Evolutionary conservation across 2,329 filamentous ascomycete genomes (phyloP).

Genomic region (Fusarium piperis): DNA sequence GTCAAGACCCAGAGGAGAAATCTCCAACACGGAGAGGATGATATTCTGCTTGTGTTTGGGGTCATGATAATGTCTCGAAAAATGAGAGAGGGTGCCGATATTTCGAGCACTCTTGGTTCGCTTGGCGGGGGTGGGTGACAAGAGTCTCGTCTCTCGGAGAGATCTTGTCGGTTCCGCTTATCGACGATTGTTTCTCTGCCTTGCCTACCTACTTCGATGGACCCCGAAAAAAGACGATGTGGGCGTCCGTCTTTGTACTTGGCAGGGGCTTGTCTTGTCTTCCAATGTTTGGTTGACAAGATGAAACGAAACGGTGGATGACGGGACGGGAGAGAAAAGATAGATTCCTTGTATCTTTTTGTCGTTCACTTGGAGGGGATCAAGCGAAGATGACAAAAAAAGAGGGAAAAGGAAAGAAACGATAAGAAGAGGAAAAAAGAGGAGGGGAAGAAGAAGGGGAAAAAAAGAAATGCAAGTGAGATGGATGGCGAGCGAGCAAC

Average conservation of each 20-base stretch:
- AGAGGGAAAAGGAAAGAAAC: background rate
- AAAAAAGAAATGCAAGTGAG: conserved; percentile 29
- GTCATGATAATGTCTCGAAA: conserved; percentile 50
- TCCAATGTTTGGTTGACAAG: background rate
- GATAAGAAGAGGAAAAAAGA: background rate
- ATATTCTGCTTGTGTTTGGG: conserved; percentile 49
- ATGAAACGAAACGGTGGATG: background rate
- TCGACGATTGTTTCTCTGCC: conserved; percentile 22
- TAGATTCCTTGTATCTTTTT: conserved; percentile 16
- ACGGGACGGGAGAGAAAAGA: conserved; percentile 2
- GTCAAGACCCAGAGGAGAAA: conserved; percentile 52
- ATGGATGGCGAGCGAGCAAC: conserved; percentile 19
- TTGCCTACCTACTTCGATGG: conserved; percentile 21
- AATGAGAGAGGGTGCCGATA: conserved; percentile 13
- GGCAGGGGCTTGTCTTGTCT: conserved; percentile 19
- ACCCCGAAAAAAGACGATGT: conserved; percentile 21
- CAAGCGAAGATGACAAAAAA: conserved; percentile 33
- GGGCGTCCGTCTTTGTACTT: conserved; percentile 11
- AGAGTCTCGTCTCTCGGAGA: conserved; percentile 7
- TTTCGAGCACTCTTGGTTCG: conserved; percentile 19
- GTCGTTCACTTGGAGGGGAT: conserved; percentile 33
- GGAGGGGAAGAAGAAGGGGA: background rate
- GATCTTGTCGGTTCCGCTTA: conserved; percentile 32
- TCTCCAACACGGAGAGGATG: conserved; percentile 53
- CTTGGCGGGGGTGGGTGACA: conserved; percentile 28